Evolutionary conservation across 2,329 filamentous ascomycete genomes (phyloP).

Genomic region (Tolypocladium tundrense): DNA sequence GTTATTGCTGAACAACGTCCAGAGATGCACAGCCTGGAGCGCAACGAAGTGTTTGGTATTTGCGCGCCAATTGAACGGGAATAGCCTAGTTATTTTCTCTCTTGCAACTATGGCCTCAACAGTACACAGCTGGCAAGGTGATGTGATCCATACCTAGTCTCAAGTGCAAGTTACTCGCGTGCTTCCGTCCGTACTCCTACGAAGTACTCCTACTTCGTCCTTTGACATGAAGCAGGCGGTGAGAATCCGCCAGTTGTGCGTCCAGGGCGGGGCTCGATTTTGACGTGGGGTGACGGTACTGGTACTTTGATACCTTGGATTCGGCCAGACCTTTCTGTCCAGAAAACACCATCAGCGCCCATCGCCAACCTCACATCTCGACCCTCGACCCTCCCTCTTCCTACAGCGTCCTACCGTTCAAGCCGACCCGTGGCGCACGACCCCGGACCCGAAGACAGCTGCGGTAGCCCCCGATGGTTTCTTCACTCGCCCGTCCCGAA

Average conservation of each 20-base stretch:
- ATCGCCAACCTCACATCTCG: neutral
- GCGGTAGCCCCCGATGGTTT: constrained; percentile 23
- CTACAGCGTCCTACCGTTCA: neutral
- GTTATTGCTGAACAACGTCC: neutral
- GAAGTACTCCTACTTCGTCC: neutral
- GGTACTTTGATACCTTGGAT: neutral
- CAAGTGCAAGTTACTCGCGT: neutral
- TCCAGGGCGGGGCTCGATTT: neutral
- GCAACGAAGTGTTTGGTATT: neutral
- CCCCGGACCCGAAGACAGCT: neutral
- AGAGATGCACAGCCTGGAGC: neutral
- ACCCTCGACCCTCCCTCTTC: neutral
- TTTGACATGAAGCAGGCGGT: neutral
- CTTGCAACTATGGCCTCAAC: neutral
- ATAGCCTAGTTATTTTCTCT: neutral
- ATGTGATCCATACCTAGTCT: no score
- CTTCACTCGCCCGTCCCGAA: constrained; percentile 10
- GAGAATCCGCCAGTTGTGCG: neutral
- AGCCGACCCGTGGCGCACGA: neutral
- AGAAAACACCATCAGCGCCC: neutral
- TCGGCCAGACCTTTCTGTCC: neutral
- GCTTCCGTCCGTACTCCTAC: neutral
- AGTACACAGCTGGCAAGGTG: neutral
- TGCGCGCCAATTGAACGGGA: neutral
- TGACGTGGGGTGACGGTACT: neutral